A percentile compares a stretch with the other conserved stretches of the same genome.
phyloP scores from a whole-genome alignment of 2,329 filamentous ascomycete genomes.

The Botrytis sinoallii region DNA sequence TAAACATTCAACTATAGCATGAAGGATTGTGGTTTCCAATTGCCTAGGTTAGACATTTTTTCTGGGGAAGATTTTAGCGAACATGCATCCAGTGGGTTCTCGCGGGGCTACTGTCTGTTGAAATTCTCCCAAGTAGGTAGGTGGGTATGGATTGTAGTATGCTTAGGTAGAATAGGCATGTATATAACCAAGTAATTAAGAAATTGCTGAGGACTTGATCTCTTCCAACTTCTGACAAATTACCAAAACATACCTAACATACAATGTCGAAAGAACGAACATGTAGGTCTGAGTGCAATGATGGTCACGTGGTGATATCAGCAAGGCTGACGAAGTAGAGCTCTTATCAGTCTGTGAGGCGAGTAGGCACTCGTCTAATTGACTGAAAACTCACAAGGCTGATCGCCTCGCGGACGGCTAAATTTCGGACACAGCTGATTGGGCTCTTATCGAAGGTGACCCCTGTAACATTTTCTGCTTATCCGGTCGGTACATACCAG shows the following conservation, averaged over 20 bases:
- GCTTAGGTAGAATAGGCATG: not conserved
- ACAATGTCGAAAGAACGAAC: not conserved
- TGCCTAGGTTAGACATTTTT: not conserved
- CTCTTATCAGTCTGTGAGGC: not conserved
- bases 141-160: not conserved
- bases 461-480: not conserved
- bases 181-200: not conserved
- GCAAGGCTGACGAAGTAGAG: not conserved
- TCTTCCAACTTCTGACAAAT: not conserved
- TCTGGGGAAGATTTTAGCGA: conserved; percentile 1
- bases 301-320: not conserved
- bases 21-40: not conserved
- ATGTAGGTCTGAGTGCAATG: not conserved
- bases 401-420: not conserved
- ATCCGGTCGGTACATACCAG: not conserved
- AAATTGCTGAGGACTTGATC: not conserved
- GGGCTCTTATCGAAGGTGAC: not conserved
- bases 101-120: not conserved
- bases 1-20: not conserved
- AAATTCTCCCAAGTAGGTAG: not conserved
- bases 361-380: not conserved
- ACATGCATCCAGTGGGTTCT: not conserved
- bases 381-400: not conserved
- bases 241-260: not conserved
- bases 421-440: not conserved